These are phyloP conservation scores for Ajuga chamaepitys DNA, from an alignment of 257 asterid genomes.

Conservation along the genomic window DNA sequence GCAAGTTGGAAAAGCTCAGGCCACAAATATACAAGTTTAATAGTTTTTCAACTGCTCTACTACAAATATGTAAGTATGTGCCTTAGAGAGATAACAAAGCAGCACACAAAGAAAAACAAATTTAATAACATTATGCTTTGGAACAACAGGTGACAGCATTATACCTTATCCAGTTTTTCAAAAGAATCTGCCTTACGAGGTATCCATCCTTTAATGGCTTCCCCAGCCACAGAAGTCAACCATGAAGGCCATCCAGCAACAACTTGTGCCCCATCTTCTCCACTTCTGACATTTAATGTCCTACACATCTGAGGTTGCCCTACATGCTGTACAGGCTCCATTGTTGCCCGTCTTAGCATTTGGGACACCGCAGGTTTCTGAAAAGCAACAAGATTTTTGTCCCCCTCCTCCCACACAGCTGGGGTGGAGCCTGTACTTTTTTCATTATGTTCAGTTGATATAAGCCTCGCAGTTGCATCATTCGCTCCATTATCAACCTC, in stretches of 20 bases:
- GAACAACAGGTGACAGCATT: background rate
- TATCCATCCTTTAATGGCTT: conserved; percentile 91
- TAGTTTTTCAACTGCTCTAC: background rate
- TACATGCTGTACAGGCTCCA: conserved; percentile 21
- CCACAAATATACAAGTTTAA: background rate
- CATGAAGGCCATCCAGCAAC: conserved; percentile 94
- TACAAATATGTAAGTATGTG: background rate
- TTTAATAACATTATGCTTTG: background rate
- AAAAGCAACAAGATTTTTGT: conserved; percentile 31
- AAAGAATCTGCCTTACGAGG: conserved; percentile 87
- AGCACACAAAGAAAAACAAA: background rate
- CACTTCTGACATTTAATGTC: conserved; percentile 50
- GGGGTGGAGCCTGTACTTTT: conserved; percentile 64
- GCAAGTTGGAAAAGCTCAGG: background rate
- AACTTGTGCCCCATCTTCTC: conserved; percentile 71
- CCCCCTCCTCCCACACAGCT: conserved; percentile 36
- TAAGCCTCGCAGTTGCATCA: conserved; percentile 55
- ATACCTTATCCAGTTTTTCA: conserved; percentile 87
- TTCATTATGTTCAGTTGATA: conserved; percentile 45
- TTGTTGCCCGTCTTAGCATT: conserved; percentile 17
- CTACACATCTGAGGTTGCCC: conserved; percentile 52
- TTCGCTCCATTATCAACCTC: conserved; percentile 56
- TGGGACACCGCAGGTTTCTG: conserved; percentile 32
- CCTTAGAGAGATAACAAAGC: background rate
- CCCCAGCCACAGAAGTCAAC: conserved; percentile 83